phyloP scores from a whole-genome alignment of 164 flowering plant genomes.

The Hamamelis virginiana region DNA sequence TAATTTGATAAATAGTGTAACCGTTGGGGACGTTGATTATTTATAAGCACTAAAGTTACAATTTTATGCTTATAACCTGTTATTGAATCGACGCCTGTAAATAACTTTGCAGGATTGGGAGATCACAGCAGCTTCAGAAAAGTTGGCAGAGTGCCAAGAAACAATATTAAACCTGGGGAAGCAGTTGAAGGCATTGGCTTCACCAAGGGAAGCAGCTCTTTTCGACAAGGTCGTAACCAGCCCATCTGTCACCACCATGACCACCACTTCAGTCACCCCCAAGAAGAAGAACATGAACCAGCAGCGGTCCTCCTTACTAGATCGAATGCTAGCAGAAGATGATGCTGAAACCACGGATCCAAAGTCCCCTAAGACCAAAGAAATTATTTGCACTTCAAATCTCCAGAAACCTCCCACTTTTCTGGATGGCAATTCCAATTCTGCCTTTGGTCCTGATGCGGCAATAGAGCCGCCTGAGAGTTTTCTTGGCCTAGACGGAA shows the following conservation, averaged over 20 bases:
- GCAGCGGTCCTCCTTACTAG: constrained; percentile 34
- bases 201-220: constrained; percentile 33
- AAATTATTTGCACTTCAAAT: constrained; percentile 2
- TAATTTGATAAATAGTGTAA: no score
- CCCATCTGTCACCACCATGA: constrained; percentile 18
- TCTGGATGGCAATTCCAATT: constrained; percentile 2
- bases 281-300: constrained; percentile 16
- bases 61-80: background rate
- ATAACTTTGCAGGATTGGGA: constrained; percentile 45
- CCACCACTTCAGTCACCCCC: constrained; percentile 6
- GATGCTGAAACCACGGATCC: constrained; percentile 9
- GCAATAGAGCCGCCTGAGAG: constrained; percentile 14
- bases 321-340: constrained; percentile 43
- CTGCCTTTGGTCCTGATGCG: constrained; percentile 3
- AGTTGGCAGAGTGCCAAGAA: constrained; percentile 69
- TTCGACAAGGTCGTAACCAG: constrained; percentile 28
- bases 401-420: constrained; percentile 1
- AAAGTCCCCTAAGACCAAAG: constrained; percentile 12
- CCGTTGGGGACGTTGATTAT: no score
- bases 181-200: constrained; percentile 49
- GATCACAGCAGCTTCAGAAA: constrained; percentile 58
- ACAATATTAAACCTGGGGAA: constrained; percentile 56
- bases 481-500: constrained; percentile 14
- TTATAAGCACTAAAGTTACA: background rate
- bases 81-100: background rate